These are phyloP conservation scores for Peltaster fructicola DNA, from an alignment of 2,329 filamentous ascomycete species.

Conservation along the genomic window DNA sequence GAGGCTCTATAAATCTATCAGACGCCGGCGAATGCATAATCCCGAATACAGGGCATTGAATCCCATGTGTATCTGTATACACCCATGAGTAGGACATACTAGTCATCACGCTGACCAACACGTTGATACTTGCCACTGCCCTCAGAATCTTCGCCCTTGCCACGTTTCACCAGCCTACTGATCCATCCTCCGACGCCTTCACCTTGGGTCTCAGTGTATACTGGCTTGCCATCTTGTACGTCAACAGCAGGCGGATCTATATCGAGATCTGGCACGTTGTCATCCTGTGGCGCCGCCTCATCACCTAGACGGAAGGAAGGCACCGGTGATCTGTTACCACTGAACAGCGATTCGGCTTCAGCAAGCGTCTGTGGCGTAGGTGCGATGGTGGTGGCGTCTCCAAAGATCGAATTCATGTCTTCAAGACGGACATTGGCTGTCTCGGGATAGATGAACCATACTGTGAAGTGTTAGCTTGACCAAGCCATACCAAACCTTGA, in stretches of 20 bases:
- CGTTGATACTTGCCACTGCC: constrained; percentile 30
- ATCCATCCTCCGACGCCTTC: constrained; percentile 55
- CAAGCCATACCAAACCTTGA: too few species aligned
- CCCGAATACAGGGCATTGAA: too few species aligned
- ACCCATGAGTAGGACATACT: too few species aligned
- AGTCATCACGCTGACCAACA: constrained; percentile 26
- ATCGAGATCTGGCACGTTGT: constrained; percentile 61
- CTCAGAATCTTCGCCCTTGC: constrained; percentile 23
- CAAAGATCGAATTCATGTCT: constrained; percentile 91
- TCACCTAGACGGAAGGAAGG: constrained; percentile 55
- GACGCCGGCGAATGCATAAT: too few species aligned
- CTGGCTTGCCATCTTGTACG: constrained; percentile 32
- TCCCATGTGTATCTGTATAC: too few species aligned
- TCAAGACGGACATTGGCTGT: constrained; percentile 89
- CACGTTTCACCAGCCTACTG: constrained; percentile 43
- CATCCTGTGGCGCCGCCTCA: constrained; percentile 16
- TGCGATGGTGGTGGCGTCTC: constrained; percentile 72
- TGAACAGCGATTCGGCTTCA: constrained; percentile 69
- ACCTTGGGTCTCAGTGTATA: constrained; percentile 11
- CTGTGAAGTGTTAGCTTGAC: constrained; percentile 28
- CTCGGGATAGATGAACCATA: constrained; percentile 95
- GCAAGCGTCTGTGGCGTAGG: constrained; percentile 60
- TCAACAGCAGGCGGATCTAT: constrained; percentile 58
- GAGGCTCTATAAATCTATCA: too few species aligned
- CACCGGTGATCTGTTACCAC: constrained; percentile 53